Evolutionary conservation across 208 protist genomes (phyloP), one percentile per base, ranked within the genome.

Genomic region (Trypanosoma avium): DNA sequence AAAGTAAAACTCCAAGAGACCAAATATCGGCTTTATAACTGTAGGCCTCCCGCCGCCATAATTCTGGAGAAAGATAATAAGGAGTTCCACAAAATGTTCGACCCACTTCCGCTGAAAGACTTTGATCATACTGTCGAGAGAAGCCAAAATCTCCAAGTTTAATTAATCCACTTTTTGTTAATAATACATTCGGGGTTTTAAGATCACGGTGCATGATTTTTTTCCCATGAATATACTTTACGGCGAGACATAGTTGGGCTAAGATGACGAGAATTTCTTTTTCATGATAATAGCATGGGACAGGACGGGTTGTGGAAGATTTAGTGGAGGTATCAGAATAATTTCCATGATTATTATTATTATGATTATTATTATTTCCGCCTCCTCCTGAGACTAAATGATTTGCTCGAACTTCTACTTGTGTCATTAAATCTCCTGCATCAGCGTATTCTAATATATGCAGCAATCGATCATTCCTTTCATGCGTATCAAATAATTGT

Each of bases 1-100:
- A 95, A 21, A 92, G 67, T 27, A 93, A 67, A n/a, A 88, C 80
- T 5, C 89, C 89, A 7, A 97, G 63, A 5, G 88, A 80, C 92
- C 92, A 98, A 24, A 97, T 83, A 45, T 98, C 94, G 2, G 75
- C 70, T 75, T 97, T 97, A 56, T 84, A 67, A 61, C 90, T 94
- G 77, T 97, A 98, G 40, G 79, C 76, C 61, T 93, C 75, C 21
- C 86, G 64, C 47, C 84, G 75, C 79, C 87, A 97, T 21, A 98
- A 50, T 71, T 98, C 94, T 2, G 94, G 94, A 1, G 88, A 83
- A 15, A 97, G 67, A 72, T 97, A 98, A 57, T 95, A 90, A 0
- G 93, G 90, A 17, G 87, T 93, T 29, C 88, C 91, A 40, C 82
- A 86, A 57, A 87, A 79, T 3, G 82, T 85, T 33, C 61, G 67